Base-by-base conservation (phyloP, 2,329 filamentous ascomycete genomes). In the Incumbomyces lentus region DNA sequence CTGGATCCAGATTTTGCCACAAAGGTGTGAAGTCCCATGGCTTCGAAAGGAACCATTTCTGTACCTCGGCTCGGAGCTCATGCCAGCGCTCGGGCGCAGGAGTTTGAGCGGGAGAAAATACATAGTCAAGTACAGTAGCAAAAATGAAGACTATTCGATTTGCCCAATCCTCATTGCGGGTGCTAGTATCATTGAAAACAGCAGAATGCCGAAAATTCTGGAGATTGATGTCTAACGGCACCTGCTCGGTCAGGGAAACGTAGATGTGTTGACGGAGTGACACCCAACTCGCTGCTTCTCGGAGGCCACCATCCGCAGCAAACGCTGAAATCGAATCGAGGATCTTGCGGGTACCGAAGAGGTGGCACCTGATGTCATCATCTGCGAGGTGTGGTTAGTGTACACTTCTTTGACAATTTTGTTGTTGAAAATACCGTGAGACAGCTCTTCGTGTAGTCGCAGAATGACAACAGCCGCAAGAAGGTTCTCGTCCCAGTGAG, bases 401-500 rank as follows among this genome's bases (percentile, higher is more conserved):
- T 26, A 5, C 8, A 5, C 22, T 26, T 8, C 8, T 26, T 26
- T 12, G 13, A 30, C n/a, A 30, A 29, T 37, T 16, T 41, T 19
- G 34, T 13, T 10, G 13, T n/a, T 5, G 6, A 17, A 13, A 31
- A 40, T 33, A 52, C 50, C 50, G 18, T 44, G 41, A 19, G 50
- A 52, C 44, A 64, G 49, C 54, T 74, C 71, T 53, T 74, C 71
- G 44, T 73, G 71, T 4, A 73, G 61, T 0, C 71, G 65, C 16
- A 73, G 56, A 5, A 74, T 64, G 7, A 74, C 71, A 0, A 75
- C 70, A 0, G 70, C 68, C 1, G 70, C 64, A 0, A 74, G 58
- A 2, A 73, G 63, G 13, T 67, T 68, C 29, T 71, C 70, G 40
- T 71, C 68, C 53, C 68, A 70, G 1, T 64, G 63, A 1, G 65